A percentile compares a stretch with the other conserved stretches of the same genome.
These are phyloP conservation scores for Pezicula rhizophila DNA, from an alignment of 2,329 filamentous ascomycete genomes.

Conservation along the genomic window DNA sequence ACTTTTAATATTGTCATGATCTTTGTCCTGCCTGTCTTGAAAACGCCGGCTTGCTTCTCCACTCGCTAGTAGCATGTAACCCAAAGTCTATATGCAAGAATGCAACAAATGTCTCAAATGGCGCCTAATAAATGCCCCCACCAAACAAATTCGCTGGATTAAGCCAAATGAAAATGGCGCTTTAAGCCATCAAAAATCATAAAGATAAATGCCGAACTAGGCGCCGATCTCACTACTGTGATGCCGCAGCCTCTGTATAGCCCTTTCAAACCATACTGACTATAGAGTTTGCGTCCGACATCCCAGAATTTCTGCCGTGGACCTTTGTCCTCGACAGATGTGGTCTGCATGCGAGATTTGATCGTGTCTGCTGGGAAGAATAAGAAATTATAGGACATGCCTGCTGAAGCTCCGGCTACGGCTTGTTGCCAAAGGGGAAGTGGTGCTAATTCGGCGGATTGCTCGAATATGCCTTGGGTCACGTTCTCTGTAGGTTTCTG, in stretches of 20 bases:
- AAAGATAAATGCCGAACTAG: slow-evolving; percentile 97
- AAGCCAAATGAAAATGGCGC: slow-evolving; percentile 51
- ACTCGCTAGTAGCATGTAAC: too few relatives aligned
- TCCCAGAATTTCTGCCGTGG: slow-evolving; percentile 60
- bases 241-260: slow-evolving; percentile 94
- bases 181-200: slow-evolving; percentile 88
- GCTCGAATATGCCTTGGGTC: background rate
- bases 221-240: slow-evolving; percentile 79
- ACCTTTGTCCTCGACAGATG: slow-evolving; percentile 48
- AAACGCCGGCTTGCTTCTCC: background rate
- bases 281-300: slow-evolving; percentile 72
- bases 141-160: background rate
- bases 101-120: background rate
- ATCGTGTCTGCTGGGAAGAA: slow-evolving; percentile 98
- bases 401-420: slow-evolving; percentile 77
- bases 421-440: slow-evolving; percentile 84
- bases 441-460: slow-evolving; percentile 34
- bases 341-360: slow-evolving; percentile 95
- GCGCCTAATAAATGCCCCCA: background rate
- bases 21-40: background rate
- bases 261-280: slow-evolving; percentile 72
- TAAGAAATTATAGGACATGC: slow-evolving; percentile 91
- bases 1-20: background rate
- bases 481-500: slow-evolving; percentile 7
- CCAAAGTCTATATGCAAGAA: background rate